phyloP scores from a whole-genome alignment of 2,329 filamentous ascomycete species.

The Penicillium sp. region DNA sequence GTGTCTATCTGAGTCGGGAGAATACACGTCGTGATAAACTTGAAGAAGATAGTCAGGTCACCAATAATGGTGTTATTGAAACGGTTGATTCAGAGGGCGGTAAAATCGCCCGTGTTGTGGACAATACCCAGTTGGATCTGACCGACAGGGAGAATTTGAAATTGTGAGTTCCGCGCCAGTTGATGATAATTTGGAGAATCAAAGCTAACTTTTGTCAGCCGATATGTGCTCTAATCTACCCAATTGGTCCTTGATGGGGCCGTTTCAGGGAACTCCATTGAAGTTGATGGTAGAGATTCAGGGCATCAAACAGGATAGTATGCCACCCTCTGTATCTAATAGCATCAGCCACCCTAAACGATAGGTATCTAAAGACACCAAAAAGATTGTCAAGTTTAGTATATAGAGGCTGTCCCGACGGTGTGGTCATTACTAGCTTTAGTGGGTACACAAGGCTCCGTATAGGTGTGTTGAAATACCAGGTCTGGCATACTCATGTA shows the following conservation, averaged over 20 bases:
- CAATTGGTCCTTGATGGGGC: neutral
- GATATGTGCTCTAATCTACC: slow-evolving; percentile 3
- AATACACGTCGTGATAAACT: slow-evolving; percentile 43
- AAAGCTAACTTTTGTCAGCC: neutral
- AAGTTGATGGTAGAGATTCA: too few species aligned
- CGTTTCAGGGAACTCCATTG: too few species aligned
- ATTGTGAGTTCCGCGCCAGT: slow-evolving; percentile 14
- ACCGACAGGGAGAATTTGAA: slow-evolving; percentile 40
- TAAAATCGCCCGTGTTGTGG: slow-evolving; percentile 32
- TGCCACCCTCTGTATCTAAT: too few species aligned
- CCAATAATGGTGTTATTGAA: slow-evolving; percentile 30
- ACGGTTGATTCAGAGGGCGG: slow-evolving; percentile 26
- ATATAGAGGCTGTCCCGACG: too few species aligned
- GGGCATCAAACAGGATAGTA: too few species aligned
- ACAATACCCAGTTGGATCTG: slow-evolving; percentile 40
- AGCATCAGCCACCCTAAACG: too few species aligned
- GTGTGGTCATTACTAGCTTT: too few species aligned
- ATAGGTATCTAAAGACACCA: too few species aligned
- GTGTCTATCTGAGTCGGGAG: slow-evolving; percentile 44
- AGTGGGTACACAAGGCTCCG: too few species aligned
- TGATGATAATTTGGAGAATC: neutral
- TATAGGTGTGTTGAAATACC: too few species aligned
- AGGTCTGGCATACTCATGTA: too few species aligned
- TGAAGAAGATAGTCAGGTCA: slow-evolving; percentile 18
- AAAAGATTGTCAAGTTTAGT: too few species aligned